Base-by-base conservation (phyloP, 169 alveolate species). In the Plasmodium gonderi region DNA sequence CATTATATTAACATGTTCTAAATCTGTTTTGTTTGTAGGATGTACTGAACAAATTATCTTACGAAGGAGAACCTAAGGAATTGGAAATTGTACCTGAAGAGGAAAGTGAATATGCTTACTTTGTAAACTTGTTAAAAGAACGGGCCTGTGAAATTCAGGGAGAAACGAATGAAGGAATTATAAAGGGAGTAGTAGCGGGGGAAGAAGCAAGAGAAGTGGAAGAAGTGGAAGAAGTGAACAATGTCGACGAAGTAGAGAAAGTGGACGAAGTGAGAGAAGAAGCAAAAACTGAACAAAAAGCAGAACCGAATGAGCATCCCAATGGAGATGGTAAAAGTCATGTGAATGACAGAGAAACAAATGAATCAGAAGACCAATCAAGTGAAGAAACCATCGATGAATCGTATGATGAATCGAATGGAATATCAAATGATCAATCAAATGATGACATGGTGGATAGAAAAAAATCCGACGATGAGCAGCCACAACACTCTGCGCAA, bases 21-120 rank as follows among this genome's bases (percentile, higher is more conserved):
- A 5, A 12, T 20, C 17, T 38, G 29, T 80, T 82, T 51, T 11
- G 60, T 12, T 23, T 82, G 49, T 60, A 82, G 91, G 91, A 82
- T 40, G 91, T 82, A 1, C 51, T 82, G 33, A 82, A 79, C 42
- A 82, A 68, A 11, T 82, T 82, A 82, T 82, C 91, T n/a, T 82
- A 82, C 74, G 40, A 68, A 68, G 91, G 91, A 12, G 91, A 82
- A 4, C 49, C 42, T 12, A 82, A 82, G 79, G 91, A 82, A 75
- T 42, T 82, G 36, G 82, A 68, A 67, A 29, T 82, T 33, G 91
- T 60, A 7, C 26, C 80, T 2, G 74, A 26, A 7, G 45, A 82
- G n/a, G 49, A 31, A 26, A 82, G 91, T 31, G 91, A 82, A 45
- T 82, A 82, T 69, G 31, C 82, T 8, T 33, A 82, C 60, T 82